Percentiles rank a stretch among this genome's conserved stretches.
phyloP scores from a whole-genome alignment of 306 rosid genomes.

The Styphnolobium japonicum region DNA sequence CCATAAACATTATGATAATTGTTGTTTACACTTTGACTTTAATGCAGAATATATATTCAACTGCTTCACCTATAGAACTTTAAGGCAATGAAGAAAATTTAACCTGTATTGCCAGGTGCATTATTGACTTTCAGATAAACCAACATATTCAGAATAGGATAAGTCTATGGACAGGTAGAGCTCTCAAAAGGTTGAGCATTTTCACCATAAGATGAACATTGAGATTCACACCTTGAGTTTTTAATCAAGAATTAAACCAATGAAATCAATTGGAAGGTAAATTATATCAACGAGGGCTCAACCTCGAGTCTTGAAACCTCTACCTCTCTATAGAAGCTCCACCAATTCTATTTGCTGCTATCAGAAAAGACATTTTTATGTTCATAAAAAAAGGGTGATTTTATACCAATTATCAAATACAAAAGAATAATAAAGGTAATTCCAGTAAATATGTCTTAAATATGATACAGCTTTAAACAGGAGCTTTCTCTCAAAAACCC shows the following conservation, averaged over 20 bases:
- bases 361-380: background rate
- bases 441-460: background rate
- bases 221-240: background rate
- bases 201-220: constrained; percentile 5
- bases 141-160: background rate
- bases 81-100: background rate
- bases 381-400: background rate
- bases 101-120: background rate
- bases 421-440: background rate
- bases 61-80: background rate
- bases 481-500: background rate
- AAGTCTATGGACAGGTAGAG: background rate
- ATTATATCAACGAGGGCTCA: background rate
- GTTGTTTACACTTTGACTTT: background rate
- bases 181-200: background rate
- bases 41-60: background rate
- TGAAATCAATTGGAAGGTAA: background rate
- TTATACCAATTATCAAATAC: background rate
- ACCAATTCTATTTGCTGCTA: background rate
- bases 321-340: background rate
- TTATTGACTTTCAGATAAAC: background rate
- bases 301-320: background rate
- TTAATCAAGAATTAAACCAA: background rate
- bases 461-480: background rate
- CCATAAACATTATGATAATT: background rate